phyloP scores from a whole-genome alignment of 441 rosid species.

The Brassica balearica region DNA sequence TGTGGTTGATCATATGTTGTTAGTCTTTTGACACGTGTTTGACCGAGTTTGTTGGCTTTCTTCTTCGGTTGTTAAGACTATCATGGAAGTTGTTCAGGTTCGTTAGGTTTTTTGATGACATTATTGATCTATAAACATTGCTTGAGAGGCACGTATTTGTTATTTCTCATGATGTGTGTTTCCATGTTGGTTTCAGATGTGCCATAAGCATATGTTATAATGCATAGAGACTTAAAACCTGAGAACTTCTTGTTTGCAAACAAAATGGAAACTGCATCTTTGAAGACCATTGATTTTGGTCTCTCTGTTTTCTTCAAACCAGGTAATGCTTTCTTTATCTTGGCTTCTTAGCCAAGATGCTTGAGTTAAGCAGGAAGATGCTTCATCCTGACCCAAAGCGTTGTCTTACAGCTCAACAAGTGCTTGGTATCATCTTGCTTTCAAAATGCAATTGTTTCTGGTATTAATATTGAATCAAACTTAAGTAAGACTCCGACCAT shows the following conservation, averaged over 20 bases:
- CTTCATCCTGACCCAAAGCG: constrained; percentile 62
- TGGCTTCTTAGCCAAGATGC: background rate
- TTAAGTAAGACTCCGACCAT: constrained; percentile 5
- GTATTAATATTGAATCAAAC: background rate
- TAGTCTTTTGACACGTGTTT: background rate
- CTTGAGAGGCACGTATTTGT: constrained; percentile 5
- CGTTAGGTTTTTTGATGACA: background rate
- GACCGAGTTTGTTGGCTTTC: background rate
- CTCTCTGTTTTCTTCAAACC: constrained; percentile 67
- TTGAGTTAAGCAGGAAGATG: constrained; percentile 68
- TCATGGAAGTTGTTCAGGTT: constrained; percentile 72
- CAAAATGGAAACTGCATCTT: constrained; percentile 59
- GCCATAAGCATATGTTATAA: constrained; percentile 64
- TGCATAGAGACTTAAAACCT: constrained; percentile 71
- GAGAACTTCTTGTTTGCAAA: constrained; percentile 68
- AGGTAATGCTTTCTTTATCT: constrained; percentile 49
- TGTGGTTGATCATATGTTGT: background rate
- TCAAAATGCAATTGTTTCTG: background rate
- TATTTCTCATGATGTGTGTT: background rate
- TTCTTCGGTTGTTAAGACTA: constrained; percentile 58
- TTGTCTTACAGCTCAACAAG: constrained; percentile 72
- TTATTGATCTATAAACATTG: background rate
- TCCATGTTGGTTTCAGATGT: constrained; percentile 46
- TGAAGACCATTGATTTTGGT: constrained; percentile 72
- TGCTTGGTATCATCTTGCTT: constrained; percentile 51